Evolutionary conservation across 371 early-diverging fungal genomes (phyloP).

Genomic region (Mucor velutinosus): DNA sequence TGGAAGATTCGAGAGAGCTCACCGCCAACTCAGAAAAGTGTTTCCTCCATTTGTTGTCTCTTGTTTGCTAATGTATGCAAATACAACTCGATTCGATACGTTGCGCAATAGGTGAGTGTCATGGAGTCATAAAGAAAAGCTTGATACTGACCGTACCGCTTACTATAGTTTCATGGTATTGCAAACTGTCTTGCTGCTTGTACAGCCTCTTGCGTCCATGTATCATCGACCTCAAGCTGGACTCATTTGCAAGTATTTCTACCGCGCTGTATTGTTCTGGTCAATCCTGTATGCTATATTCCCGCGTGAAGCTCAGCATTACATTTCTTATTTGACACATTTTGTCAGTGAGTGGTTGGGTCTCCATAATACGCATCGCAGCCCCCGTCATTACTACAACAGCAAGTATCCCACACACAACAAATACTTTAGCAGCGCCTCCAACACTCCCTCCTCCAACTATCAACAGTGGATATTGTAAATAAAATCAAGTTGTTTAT

Average conservation of each 20-base stretch:
- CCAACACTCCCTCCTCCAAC: not conserved
- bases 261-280: conserved; percentile 26
- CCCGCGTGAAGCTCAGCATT: conserved; percentile 20
- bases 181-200: conserved; percentile 13
- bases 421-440: not conserved
- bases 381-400: not conserved
- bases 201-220: conserved; percentile 15
- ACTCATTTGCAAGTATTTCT: conserved; percentile 11
- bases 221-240: not conserved
- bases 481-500: not conserved
- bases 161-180: conserved; percentile 18
- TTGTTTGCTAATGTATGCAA: conserved; percentile 19
- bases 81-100: conserved; percentile 28
- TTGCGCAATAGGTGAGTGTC: conserved; percentile 21
- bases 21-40: not conserved
- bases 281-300: conserved; percentile 21
- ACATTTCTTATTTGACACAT: conserved; percentile 7
- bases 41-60: conserved; percentile 15
- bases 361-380: not conserved
- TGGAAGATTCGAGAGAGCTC: not conserved
- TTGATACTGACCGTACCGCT: not conserved
- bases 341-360: not conserved
- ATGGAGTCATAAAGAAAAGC: not conserved
- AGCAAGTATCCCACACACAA: not conserved
- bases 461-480: conserved; percentile 1